Percentiles rank a stretch among this genome's conserved stretches.
Conservation (phyloP, 192 early-diverging fungal species). For the Coemansia sp. region DNA sequence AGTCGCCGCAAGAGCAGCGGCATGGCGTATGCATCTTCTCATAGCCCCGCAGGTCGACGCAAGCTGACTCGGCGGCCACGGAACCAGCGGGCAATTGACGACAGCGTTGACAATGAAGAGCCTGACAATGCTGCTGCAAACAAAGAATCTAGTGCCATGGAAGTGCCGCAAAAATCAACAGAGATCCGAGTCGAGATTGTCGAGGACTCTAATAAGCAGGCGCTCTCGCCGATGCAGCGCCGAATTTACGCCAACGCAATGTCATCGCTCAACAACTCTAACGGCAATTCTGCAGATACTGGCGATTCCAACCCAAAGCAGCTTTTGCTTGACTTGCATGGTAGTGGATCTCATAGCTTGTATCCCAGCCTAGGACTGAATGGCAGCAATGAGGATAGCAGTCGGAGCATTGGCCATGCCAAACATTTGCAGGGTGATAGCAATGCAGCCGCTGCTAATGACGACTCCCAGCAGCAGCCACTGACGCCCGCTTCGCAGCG, state of each 20-base stretch:
- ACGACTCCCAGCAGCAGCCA: background rate
- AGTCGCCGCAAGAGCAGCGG: conserved; percentile 19
- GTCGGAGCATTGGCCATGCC: conserved; percentile 7
- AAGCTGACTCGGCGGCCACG: conserved; percentile 25
- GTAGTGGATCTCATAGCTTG: background rate
- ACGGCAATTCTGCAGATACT: background rate
- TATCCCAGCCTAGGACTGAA: background rate
- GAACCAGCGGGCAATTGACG: conserved; percentile 2
- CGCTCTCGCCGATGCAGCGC: conserved; percentile 27
- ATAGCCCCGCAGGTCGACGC: background rate
- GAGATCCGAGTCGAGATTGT: conserved; percentile 32
- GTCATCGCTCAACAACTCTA: conserved; percentile 15
- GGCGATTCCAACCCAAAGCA: background rate
- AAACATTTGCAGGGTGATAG: background rate
- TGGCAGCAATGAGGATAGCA: conserved; percentile 18
- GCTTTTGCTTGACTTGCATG: conserved; percentile 2
- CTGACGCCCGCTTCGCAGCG: background rate
- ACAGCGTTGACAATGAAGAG: conserved; percentile 7
- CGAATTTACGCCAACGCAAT: conserved; percentile 40
- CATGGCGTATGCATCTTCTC: background rate
- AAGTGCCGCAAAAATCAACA: conserved; percentile 13
- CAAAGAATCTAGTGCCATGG: conserved; percentile 4
- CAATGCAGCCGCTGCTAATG: background rate
- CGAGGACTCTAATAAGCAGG: conserved; percentile 10
- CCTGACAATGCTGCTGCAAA: background rate